These are phyloP conservation scores for Colletotrichum musicola DNA, from an alignment of 2,329 filamentous ascomycete species.

Conservation along the genomic window DNA sequence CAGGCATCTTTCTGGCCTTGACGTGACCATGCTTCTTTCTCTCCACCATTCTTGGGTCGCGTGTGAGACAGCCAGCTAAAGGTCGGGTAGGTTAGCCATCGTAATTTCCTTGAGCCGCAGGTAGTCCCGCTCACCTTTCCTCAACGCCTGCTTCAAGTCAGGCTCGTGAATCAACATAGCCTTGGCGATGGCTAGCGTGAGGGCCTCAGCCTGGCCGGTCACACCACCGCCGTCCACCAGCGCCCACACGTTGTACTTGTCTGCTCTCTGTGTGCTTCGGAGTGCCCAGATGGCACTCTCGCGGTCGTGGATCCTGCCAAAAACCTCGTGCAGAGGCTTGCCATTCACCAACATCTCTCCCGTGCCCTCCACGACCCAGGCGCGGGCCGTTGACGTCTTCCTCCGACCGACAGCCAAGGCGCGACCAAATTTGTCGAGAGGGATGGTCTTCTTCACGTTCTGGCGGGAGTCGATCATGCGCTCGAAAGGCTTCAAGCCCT, in stretches of 20 bases:
- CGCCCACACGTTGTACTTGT: slow-evolving; percentile 98
- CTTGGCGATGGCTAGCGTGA: slow-evolving; percentile 90
- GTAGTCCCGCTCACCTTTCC: slow-evolving; percentile 79
- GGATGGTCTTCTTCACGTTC: slow-evolving; percentile 71
- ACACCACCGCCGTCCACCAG: slow-evolving; percentile 87
- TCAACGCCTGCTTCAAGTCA: slow-evolving; percentile 85
- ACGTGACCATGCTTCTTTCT: slow-evolving; percentile 97
- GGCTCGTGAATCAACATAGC: slow-evolving; percentile 93
- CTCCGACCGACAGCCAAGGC: slow-evolving; percentile 85
- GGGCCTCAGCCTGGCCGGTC: slow-evolving; percentile 94
- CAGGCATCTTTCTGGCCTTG: slow-evolving; percentile 97
- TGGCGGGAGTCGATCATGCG: slow-evolving; percentile 79
- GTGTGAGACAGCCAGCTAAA: slow-evolving; percentile 90
- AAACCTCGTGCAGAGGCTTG: slow-evolving; percentile 83
- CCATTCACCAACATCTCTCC: slow-evolving; percentile 93
- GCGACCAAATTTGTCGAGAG: slow-evolving; percentile 82
- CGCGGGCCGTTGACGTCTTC: slow-evolving; percentile 88
- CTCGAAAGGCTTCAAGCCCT: slow-evolving; percentile 77
- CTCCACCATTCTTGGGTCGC: slow-evolving; percentile 92
- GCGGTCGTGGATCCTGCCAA: slow-evolving; percentile 90
- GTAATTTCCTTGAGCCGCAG: neutral
- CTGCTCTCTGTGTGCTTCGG: slow-evolving; percentile 82
- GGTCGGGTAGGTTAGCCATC: slow-evolving; percentile 57
- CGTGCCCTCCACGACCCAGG: slow-evolving; percentile 91
- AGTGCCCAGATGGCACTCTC: slow-evolving; percentile 95